Base-by-base conservation (phyloP, 768 basidiomycete species). In the Postia placenta region DNA sequence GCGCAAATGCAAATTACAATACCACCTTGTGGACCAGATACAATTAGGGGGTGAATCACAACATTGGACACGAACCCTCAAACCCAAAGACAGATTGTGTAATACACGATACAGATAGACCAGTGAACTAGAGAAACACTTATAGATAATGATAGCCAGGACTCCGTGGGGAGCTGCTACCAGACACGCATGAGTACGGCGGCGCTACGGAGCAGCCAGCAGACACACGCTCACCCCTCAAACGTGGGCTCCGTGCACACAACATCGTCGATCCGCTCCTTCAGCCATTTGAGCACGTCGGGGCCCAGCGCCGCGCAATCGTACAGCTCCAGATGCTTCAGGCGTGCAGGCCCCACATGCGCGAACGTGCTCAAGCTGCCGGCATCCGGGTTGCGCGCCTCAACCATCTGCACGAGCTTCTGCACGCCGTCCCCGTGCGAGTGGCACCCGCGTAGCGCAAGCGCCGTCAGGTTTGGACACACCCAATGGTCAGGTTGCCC, bases 251-350 rank as follows among this genome's bases (percentile, higher is more conserved):
- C 85, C 9, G 76, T 74, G 55, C 80, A 83, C 23, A 75, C 67
- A 1, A 87, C 83, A 25, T 78, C 78, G 14, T 75, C 76, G 40
- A 88, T 73, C 49, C 85, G 67, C 47, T 66, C 71, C 61, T 73
- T 74, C 57, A 89, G 57, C 86, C 85, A 88, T 58, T 71, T 69
- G 54, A 85, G 65, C 41, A 89, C 83, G 59, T 89, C 86, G 62
- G 75, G 73, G 1, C 84, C 85, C 11, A 87, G 64, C 50, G 69
- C 73, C 37, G 78, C 70, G 64, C 85, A 88, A 49, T 87, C 84
- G 56, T 79, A 59, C 70, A 87, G 54, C 65, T 87, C 85, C 28
- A 90, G 59, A 44, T 69, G 67, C 56, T 69, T 72, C 54, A 89
- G 62, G 58, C 76, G 73, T 52, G 67, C 67, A 0, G 82, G 82